Evolutionary conservation across 257 asterid genomes (phyloP).

Genomic region (Orobanche coerulescens): DNA sequence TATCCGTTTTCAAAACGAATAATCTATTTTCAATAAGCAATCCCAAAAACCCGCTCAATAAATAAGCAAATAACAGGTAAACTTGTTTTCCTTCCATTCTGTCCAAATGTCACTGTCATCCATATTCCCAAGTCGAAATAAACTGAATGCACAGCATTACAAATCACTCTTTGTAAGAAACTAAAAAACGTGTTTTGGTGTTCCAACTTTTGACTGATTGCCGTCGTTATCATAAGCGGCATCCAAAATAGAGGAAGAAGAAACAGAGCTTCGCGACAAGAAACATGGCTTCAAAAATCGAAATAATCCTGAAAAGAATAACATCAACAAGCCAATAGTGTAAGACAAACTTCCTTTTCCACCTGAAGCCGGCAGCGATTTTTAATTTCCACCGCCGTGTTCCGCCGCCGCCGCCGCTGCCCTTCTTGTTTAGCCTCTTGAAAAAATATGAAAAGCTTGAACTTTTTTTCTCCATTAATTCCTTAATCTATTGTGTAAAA

Average conservation of each 20-base stretch:
- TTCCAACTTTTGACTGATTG: neutral
- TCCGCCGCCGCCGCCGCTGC: slow-evolving; percentile 16
- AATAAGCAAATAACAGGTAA: no score
- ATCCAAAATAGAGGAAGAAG: slow-evolving; percentile 76
- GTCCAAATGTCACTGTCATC: no score
- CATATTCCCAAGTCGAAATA: no score
- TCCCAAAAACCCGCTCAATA: no score
- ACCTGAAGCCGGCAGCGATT: slow-evolving; percentile 48
- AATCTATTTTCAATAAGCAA: no score
- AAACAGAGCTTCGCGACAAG: slow-evolving; percentile 48
- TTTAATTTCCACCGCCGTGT: slow-evolving; percentile 44
- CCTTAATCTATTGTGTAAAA: neutral
- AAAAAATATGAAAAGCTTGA: slow-evolving; percentile 36
- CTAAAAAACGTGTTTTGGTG: no score
- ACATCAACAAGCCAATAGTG: slow-evolving; percentile 50
- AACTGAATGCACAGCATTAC: no score
- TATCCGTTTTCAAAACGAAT: no score
- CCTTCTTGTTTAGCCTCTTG: slow-evolving; percentile 41
- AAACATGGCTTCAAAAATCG: slow-evolving; percentile 48
- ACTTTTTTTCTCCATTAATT: slow-evolving; percentile 28
- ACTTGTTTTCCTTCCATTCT: no score
- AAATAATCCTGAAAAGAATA: slow-evolving; percentile 51
- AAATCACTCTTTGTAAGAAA: no score
- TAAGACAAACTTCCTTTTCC: slow-evolving; percentile 52
- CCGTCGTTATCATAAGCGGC: slow-evolving; percentile 40